Evolutionary conservation across 306 rosid species (phyloP).

Genomic region (Vigna mungo): DNA sequence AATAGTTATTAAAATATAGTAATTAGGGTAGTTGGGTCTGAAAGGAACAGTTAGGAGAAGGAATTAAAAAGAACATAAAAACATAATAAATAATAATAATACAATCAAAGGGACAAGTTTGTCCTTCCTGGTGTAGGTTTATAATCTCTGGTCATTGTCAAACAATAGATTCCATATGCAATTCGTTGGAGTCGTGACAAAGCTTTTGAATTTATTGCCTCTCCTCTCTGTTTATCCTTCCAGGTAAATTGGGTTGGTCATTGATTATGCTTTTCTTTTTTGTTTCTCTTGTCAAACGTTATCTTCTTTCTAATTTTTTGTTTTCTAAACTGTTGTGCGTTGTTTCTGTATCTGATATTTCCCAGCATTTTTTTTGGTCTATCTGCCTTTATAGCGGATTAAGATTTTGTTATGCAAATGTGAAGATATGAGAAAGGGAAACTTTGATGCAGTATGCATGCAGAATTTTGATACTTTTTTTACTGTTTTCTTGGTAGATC

Average conservation of each 20-base stretch:
- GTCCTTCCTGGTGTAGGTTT: not conserved
- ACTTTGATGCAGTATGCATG: not conserved
- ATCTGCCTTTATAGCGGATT: constrained; percentile 10
- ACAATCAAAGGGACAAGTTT: not conserved
- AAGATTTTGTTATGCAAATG: not conserved
- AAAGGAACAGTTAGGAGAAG: not conserved
- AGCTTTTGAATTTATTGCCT: constrained; percentile 34
- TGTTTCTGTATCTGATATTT: constrained; percentile 28
- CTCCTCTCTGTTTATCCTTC: constrained; percentile 23
- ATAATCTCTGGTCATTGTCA: not conserved
- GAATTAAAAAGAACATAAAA: not conserved
- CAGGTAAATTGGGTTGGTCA: constrained; percentile 35
- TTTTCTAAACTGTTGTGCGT: constrained; percentile 7
- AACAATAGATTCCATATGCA: constrained; percentile 8
- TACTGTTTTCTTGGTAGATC: not conserved
- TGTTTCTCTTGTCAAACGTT: not conserved
- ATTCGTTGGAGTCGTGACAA: constrained; percentile 38
- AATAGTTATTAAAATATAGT: too few relatives aligned
- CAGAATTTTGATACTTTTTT: not conserved
- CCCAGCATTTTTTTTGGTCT: not conserved
- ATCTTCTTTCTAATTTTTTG: not conserved
- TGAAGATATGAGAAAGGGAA: not conserved
- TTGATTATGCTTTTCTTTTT: constrained; percentile 5
- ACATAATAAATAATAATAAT: not conserved
- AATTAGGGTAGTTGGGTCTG: not conserved